phyloP scores from a whole-genome alignment of 257 asterid genomes.

The Agastache rugosa region DNA sequence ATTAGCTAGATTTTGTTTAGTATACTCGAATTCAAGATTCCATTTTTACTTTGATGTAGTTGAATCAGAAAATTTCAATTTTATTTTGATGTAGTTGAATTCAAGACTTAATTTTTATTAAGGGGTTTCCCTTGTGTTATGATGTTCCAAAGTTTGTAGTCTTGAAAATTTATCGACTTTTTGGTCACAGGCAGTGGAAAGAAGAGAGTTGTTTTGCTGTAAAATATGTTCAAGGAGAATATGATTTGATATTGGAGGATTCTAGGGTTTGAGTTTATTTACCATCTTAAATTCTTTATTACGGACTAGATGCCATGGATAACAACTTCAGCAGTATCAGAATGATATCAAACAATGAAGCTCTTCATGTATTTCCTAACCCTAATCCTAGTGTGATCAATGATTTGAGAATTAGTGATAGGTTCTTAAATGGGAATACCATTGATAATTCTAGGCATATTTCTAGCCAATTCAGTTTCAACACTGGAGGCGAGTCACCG shows the following conservation, averaged over 20 bases:
- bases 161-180: slow-evolving; percentile 19
- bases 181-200: slow-evolving; percentile 27
- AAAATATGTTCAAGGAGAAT: not conserved
- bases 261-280: slow-evolving; percentile 30
- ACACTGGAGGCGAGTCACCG: slow-evolving; percentile 37
- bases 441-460: slow-evolving; percentile 16
- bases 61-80: not conserved
- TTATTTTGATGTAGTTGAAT: not conserved
- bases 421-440: slow-evolving; percentile 33
- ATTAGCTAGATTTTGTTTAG: slow-evolving; percentile 1
- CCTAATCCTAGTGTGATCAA: slow-evolving; percentile 39
- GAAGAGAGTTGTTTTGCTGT: not conserved
- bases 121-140: slow-evolving; percentile 16
- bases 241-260: slow-evolving; percentile 16
- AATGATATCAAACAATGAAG: slow-evolving; percentile 36
- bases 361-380: slow-evolving; percentile 35
- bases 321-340: slow-evolving; percentile 43
- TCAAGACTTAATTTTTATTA: slow-evolving; percentile 30
- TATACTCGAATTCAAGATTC: slow-evolving; percentile 26
- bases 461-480: slow-evolving; percentile 32
- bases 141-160: slow-evolving; percentile 27
- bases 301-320: slow-evolving; percentile 61
- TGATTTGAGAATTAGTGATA: slow-evolving; percentile 39
- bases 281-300: slow-evolving; percentile 17
- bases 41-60: not conserved